Evolutionary conservation across 768 basidiomycete species (phyloP), one percentile per base, ranked within the genome.

Genomic region (Russula sp.): DNA sequence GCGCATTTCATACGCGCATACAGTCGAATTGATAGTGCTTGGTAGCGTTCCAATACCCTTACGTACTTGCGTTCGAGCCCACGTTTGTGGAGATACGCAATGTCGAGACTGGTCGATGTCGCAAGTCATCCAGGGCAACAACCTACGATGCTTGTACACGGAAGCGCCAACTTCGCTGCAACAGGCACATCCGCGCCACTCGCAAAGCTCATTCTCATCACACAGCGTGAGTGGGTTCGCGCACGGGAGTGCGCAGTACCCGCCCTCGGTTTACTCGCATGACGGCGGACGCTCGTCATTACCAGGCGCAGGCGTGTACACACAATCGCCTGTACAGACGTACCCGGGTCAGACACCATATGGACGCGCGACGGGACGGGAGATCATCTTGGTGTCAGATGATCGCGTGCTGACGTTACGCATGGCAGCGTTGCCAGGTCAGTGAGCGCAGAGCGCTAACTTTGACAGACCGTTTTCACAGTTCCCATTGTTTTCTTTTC

Each of bases 41-140:
- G 36, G 2, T 72, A 98, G 96, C 96, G 2, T 83, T 98, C 14
- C 92, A 94, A 72, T 95, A 94, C 76, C 96, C 97, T 1, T 99
- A 94, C 74, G 92, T 98, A 30, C 80, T 99, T 56, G 97, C 96
- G 0, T 95, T 99, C 72, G 97, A 98, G 73, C 89, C 94, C 6
- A 89, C 89, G 0, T 99, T 99, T 73, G 89, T 98, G 71, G 97
- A 99, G 76, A 89, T 99, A 55, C 87, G 94, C 34, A 91, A 98
- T 72, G 93, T 99, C 61, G 93, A 96, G 72, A 94, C 89, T 2
- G 94, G 97, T 77, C 84, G 42, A 83, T 98, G 74, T 87, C 91
- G 28, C 97, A 99, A 78, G 91, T 99, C 70, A 97, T 98, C 58
- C 92, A 94, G 72, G 92, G 94, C 65, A 88, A 88, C 70, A 93